phyloP scores from a whole-genome alignment of 345 rosid genomes.

The Cardamine chenopodiifolia region DNA sequence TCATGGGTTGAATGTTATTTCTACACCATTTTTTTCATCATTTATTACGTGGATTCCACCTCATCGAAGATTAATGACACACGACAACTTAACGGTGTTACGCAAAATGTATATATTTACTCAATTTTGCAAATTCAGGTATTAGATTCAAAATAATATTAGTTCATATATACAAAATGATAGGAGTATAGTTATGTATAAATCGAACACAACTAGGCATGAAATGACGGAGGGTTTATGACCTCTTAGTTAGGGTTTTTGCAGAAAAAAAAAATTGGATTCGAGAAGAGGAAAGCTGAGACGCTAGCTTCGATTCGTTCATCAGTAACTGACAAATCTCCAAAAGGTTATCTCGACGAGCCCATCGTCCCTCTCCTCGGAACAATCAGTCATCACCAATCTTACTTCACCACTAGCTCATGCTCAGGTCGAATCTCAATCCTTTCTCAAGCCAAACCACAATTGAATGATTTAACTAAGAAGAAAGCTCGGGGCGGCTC shows the following conservation, averaged over 20 bases:
- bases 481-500: slow-evolving; percentile 88
- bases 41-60: too few species aligned
- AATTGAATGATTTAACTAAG: slow-evolving; percentile 28
- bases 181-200: too few species aligned
- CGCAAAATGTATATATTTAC: too few species aligned
- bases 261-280: slow-evolving; percentile 51
- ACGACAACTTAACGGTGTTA: too few species aligned
- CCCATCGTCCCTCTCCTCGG: slow-evolving; percentile 77
- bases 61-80: too few species aligned
- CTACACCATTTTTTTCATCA: too few species aligned
- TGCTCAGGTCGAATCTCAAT: slow-evolving; percentile 95
- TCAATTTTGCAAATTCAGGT: too few species aligned
- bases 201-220: too few species aligned
- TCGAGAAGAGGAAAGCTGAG: slow-evolving; percentile 76
- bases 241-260: slow-evolving; percentile 24
- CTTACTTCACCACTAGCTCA: slow-evolving; percentile 89
- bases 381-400: slow-evolving; percentile 67
- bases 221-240: slow-evolving; percentile 36
- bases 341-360: slow-evolving; percentile 73
- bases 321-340: slow-evolving; percentile 69
- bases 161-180: too few species aligned
- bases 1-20: too few species aligned
- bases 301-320: slow-evolving; percentile 58
- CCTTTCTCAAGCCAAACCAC: slow-evolving; percentile 63
- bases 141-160: too few species aligned